Evolutionary conservation across 2,329 filamentous ascomycete genomes (phyloP), one percentile per base, ranked within the genome.

Genomic region (Exophiala calicioides): DNA sequence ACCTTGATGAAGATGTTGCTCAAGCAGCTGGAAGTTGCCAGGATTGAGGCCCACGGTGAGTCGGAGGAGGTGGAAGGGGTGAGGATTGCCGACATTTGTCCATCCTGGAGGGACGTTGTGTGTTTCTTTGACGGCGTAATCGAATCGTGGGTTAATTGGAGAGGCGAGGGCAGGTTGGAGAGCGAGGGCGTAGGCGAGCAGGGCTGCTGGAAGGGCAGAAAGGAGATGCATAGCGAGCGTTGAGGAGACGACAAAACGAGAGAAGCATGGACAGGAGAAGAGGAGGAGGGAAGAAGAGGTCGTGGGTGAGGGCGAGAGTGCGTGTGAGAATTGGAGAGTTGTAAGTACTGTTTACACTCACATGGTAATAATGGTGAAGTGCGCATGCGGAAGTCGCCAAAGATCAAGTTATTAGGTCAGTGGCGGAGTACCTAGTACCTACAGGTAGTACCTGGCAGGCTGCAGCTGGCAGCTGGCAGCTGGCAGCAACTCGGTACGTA

Each of bases 31-130:
- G 46, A 81, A 79, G 32, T 75, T 74, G 47, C 71, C 68, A 60
- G 82, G 79, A 68, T 76, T 81, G 50, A 83, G 61, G 21, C 75
- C 79, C 58, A 82, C 81, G 38, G 79, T 74, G 35, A 83, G 64
- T 26, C 78, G 65, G 50, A 82, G 72, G 24, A 70, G 64, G 50
- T 77, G 71, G 13, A 68, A 63, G 33, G 71, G 68, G 29, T 75
- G 69, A 2, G 78, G 74, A 23, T 69, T 64, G 29, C 69, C 70
- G 35, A 74, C 59, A 48, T 68, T 68, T 6, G 63, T 69, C 79
- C 79, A 83, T 43, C 65, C 66, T 21, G 64, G 62, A 5, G 80
- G 79, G 8, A 77, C 73, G 54, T 64, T 55, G 60, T 82, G 78
- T 12, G 66, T 68, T 50, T 82, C 79, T 64, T 82, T 83, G 53